Conservation (phyloP, 169 alveolate genomes). For the Amoebophrya sp. region DNA sequence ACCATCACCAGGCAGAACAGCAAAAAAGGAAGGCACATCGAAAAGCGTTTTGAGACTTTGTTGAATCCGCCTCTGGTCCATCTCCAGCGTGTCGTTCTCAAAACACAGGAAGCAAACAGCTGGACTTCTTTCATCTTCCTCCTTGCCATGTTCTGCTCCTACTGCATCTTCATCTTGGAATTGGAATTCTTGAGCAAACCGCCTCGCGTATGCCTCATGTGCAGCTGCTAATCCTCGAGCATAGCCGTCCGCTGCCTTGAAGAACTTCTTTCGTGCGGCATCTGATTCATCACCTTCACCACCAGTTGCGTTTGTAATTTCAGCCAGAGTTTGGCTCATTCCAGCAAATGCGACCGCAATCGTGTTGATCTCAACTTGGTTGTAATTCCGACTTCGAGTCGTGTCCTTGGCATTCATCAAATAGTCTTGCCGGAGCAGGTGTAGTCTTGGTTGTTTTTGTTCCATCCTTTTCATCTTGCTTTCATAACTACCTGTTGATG, state of each 20-base stretch:
- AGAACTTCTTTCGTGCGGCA: not conserved
- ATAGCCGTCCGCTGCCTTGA: too few relatives aligned
- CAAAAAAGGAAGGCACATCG: too few relatives aligned
- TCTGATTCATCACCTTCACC: not conserved
- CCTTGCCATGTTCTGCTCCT: too few relatives aligned
- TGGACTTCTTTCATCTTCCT: too few relatives aligned
- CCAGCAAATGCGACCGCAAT: not conserved
- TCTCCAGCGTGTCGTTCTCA: not conserved
- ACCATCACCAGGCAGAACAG: too few relatives aligned
- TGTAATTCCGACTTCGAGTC: not conserved
- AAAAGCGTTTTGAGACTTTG: too few relatives aligned
- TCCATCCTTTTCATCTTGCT: not conserved
- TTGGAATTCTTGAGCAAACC: too few relatives aligned
- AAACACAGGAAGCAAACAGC: not conserved
- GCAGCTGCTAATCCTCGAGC: too few relatives aligned
- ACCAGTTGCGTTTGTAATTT: not conserved
- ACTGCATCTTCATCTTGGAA: too few relatives aligned
- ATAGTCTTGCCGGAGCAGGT: not conserved
- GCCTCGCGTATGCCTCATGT: too few relatives aligned
- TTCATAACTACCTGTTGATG: not conserved
- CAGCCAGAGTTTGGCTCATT: not conserved
- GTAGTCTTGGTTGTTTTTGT: not conserved
- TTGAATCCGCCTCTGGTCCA: not conserved
- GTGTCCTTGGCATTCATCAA: not conserved
- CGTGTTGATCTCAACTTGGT: not conserved